Conservation (phyloP, 345 rosid species). For the Rhodomyrtus tomentosa region DNA sequence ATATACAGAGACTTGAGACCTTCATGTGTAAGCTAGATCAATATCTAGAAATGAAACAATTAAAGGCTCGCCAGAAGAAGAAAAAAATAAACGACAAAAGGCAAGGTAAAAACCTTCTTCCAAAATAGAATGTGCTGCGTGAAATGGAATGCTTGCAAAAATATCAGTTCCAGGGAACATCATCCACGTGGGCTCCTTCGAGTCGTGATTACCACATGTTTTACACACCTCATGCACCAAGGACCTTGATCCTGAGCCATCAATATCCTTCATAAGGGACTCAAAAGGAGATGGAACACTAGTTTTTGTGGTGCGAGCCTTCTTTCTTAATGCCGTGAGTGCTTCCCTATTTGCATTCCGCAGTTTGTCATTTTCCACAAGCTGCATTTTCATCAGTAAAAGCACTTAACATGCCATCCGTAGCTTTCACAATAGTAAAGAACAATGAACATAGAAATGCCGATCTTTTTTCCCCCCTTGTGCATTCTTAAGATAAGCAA, state of each 20-base stretch:
- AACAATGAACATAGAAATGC: neutral
- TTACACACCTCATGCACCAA: constrained; percentile 71
- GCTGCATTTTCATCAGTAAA: constrained; percentile 23
- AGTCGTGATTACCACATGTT: constrained; percentile 65
- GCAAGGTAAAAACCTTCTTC: constrained; percentile 45
- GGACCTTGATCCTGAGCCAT: constrained; percentile 29
- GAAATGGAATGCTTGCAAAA: constrained; percentile 63
- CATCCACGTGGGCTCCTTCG: constrained; percentile 71
- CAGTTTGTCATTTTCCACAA: constrained; percentile 59
- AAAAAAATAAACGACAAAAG: neutral
- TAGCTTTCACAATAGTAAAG: neutral
- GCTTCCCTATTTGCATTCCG: constrained; percentile 81
- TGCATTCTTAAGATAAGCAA: neutral
- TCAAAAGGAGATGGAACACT: constrained; percentile 58
- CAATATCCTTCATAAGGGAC: constrained; percentile 60
- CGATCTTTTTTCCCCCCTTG: neutral
- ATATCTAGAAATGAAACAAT: neutral
- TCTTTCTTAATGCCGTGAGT: constrained; percentile 65
- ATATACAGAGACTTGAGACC: neutral
- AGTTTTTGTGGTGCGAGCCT: constrained; percentile 64
- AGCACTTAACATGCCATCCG: neutral
- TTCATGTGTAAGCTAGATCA: neutral
- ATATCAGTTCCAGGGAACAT: constrained; percentile 68
- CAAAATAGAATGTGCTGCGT: constrained; percentile 68
- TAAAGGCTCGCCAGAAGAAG: neutral